Base-by-base conservation (phyloP, 345 rosid genomes). In the Firmiana major region DNA sequence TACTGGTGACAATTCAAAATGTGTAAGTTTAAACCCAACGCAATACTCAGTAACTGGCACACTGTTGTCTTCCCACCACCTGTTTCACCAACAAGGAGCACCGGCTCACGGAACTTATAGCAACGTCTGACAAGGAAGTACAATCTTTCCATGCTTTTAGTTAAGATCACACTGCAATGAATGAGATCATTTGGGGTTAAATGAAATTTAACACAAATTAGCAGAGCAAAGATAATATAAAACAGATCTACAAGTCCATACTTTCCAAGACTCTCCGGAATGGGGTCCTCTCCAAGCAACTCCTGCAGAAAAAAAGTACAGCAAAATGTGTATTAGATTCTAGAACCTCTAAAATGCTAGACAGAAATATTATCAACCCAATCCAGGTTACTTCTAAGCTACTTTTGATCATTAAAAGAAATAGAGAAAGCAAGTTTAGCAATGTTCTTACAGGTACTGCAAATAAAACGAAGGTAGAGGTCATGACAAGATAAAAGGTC, bases 11-110 rank as follows among this genome's bases (percentile, higher is more conserved):
- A 94, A 85, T 94, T 94, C 85, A 94, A 86, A 85, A 93, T 93
- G 86, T 86, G 93, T 83, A 94, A 82, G 57, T 85, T 86, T 77
- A 86, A 84, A 73, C 85, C 84, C 85, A 89, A 75, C 51, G 83
- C 80, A 40, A 67, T 46, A 84, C 94, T 86, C 79, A 94, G 85
- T 77, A 90, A 79, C 85, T 94, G 97, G 84, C 99, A 92, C 73
- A 90, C 94, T 38, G 97, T 93, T 45, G 99, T 95, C 89, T 93
- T 95, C 59, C 99, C 99, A 76, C 99, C 97, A 63, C 99, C 98
- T 78, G 99, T 93, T 81, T 95, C 98, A 68, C 99, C 99, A 83
- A 93, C 99, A 82, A 95, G 99, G 53, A 95, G 99, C 71, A 95
- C 93, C 40, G 99, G 99, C 81, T 95, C 99, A 64, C 84, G 92